These are phyloP conservation scores for Penicillium sp. DNA, from an alignment of 2,329 filamentous ascomycete species.

Conservation along the genomic window DNA sequence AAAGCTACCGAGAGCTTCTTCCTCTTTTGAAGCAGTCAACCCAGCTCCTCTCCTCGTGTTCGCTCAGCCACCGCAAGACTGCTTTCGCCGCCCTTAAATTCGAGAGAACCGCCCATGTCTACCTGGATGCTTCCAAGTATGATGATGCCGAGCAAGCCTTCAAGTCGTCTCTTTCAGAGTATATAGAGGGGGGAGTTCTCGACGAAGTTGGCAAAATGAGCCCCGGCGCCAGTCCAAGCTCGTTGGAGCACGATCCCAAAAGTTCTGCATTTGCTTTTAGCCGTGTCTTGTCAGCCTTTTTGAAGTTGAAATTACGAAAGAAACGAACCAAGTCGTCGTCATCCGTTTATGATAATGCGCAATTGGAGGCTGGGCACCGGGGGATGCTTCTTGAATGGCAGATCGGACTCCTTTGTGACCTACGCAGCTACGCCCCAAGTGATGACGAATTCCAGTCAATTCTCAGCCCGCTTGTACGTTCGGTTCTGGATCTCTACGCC, in stretches of 20 bases:
- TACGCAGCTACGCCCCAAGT: slow-evolving; percentile 21
- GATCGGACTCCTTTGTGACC: slow-evolving; percentile 30
- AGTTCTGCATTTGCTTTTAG: slow-evolving; percentile 32
- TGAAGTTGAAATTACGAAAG: slow-evolving; percentile 32
- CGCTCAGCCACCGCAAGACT: slow-evolving; percentile 28
- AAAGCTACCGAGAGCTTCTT: slow-evolving; percentile 31
- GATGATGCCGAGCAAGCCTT: slow-evolving; percentile 35
- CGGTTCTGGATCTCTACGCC: slow-evolving; percentile 32
- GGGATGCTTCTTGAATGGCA: slow-evolving; percentile 36
- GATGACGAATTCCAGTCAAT: slow-evolving; percentile 25
- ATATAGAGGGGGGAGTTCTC: slow-evolving; percentile 36
- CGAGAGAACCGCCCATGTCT: slow-evolving; percentile 40
- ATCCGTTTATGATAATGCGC: slow-evolving; percentile 28
- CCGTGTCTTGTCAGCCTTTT: slow-evolving; percentile 32
- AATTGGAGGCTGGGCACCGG: slow-evolving; percentile 22
- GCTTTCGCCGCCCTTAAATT: slow-evolving; percentile 41
- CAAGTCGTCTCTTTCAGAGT: slow-evolving; percentile 35
- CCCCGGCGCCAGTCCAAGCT: slow-evolving; percentile 21
- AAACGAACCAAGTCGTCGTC: slow-evolving; percentile 20
- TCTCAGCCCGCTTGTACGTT: slow-evolving; percentile 24
- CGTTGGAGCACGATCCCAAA: slow-evolving; percentile 30
- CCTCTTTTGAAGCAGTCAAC: slow-evolving; percentile 38
- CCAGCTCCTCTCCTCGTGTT: slow-evolving; percentile 30
- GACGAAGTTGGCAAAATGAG: slow-evolving; percentile 24
- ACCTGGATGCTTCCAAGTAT: slow-evolving; percentile 33